Conservation (phyloP, 495 filamentous ascomycete genomes). For the Podospora comata region DNA sequence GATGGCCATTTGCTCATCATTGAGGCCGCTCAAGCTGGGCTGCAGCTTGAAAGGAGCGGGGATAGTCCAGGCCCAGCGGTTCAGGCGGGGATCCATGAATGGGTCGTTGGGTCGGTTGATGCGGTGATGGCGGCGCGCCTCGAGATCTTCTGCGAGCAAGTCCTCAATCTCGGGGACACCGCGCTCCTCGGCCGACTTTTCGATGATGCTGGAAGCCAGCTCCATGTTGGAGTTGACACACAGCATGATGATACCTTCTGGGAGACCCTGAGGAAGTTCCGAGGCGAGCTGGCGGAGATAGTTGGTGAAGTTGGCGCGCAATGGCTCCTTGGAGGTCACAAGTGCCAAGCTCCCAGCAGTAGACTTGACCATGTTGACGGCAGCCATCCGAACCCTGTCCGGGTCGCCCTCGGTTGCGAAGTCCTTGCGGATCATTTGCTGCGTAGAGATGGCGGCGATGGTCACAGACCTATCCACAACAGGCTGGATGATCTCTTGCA, state of each 20-base stretch:
- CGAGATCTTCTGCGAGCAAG: constrained; percentile 73
- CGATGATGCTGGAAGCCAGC: constrained; percentile 83
- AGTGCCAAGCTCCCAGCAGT: constrained; percentile 89
- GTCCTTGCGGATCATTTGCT: constrained; percentile 91
- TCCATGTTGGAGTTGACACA: constrained; percentile 98
- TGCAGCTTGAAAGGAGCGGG: constrained; percentile 84
- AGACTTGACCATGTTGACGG: constrained; percentile 86
- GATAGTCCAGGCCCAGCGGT: constrained; percentile 82
- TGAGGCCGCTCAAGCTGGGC: constrained; percentile 62
- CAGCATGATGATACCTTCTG: constrained; percentile 90
- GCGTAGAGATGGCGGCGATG: constrained; percentile 92
- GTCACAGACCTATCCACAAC: constrained; percentile 97
- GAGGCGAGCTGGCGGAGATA: constrained; percentile 79
- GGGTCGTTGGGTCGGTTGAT: constrained; percentile 69
- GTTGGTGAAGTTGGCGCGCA: constrained; percentile 93
- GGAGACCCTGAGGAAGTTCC: constrained; percentile 66
- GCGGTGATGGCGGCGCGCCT: constrained; percentile 69
- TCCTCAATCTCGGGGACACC: constrained; percentile 92
- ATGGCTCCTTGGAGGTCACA: constrained; percentile 96
- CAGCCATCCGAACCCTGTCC: constrained; percentile 74
- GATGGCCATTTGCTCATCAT: constrained; percentile 87
- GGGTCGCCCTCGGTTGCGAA: constrained; percentile 92
- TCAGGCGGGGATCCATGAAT: constrained; percentile 75
- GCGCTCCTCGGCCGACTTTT: constrained; percentile 89
- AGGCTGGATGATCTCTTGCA: constrained; percentile 91